Conservation (phyloP, 805 yeast genomes). For the Lachancea cidri region DNA sequence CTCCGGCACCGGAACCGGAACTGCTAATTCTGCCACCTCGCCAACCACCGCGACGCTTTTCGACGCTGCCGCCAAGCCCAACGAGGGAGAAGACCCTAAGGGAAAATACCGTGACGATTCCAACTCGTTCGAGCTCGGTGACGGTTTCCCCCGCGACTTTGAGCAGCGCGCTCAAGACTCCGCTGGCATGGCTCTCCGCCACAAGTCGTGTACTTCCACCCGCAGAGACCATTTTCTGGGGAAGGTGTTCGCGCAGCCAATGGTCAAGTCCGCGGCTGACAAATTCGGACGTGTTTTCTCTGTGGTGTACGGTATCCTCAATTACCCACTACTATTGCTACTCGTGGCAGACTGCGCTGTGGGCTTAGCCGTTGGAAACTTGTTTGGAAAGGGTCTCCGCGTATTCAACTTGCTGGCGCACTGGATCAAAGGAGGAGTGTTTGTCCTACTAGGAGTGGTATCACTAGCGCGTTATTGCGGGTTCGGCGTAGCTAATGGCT, state of each 20-base stretch:
- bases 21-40: not conserved
- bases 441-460: slow-evolving; percentile 66
- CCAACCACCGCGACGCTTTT: slow-evolving; percentile 17
- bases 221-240: slow-evolving; percentile 33
- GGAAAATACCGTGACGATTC: slow-evolving; percentile 4
- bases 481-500: slow-evolving; percentile 64
- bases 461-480: slow-evolving; percentile 89
- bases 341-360: slow-evolving; percentile 51
- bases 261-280: slow-evolving; percentile 18
- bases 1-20: not conserved
- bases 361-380: slow-evolving; percentile 57
- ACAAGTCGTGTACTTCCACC: slow-evolving; percentile 12
- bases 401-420: slow-evolving; percentile 88
- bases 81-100: not conserved
- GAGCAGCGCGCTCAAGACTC: slow-evolving; percentile 8
- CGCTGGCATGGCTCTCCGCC: slow-evolving; percentile 6
- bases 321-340: slow-evolving; percentile 60
- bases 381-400: slow-evolving; percentile 59
- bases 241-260: slow-evolving; percentile 33
- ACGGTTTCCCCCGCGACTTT: slow-evolving; percentile 11
- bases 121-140: slow-evolving; percentile 14
- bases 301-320: slow-evolving; percentile 45
- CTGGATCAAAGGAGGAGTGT: slow-evolving; percentile 93
- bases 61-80: slow-evolving; percentile 7
- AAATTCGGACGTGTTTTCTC: slow-evolving; percentile 25